phyloP scores from a whole-genome alignment of 768 basidiomycete genomes.

The Mycena rebaudengoi region DNA sequence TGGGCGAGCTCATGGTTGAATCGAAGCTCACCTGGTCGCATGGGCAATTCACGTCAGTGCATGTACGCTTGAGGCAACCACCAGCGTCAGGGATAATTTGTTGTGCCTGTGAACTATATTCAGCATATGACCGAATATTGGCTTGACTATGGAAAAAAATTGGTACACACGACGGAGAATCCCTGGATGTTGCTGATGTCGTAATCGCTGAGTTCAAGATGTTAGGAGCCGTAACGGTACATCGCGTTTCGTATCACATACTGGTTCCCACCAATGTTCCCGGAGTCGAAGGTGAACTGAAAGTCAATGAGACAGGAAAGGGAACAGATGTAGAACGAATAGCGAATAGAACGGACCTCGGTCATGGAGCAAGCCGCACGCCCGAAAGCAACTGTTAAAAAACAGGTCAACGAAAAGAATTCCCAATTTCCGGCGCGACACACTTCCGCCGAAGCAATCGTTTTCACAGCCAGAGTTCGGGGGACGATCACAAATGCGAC shows the following conservation, averaged over 20 bases:
- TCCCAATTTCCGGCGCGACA: not conserved
- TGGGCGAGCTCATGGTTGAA: no score
- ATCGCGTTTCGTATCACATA: not conserved
- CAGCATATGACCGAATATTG: not conserved
- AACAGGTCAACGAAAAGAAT: not conserved
- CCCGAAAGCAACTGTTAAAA: slow-evolving; percentile 11
- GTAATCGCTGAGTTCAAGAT: slow-evolving; percentile 24
- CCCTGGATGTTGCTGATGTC: slow-evolving; percentile 27
- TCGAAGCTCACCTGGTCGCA: slow-evolving; percentile 16
- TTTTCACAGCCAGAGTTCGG: slow-evolving; percentile 18
- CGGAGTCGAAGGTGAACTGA: slow-evolving; percentile 9
- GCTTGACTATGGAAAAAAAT: not conserved
- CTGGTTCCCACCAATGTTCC: slow-evolving; percentile 9
- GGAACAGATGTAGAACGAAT: no score
- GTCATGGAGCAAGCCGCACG: slow-evolving; percentile 17
- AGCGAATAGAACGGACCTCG: not conserved
- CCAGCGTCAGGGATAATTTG: slow-evolving; percentile 10
- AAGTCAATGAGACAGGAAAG: not conserved
- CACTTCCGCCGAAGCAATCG: slow-evolving; percentile 20
- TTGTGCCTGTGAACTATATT: slow-evolving; percentile 11
- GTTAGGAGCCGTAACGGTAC: no score
- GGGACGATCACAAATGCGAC: slow-evolving; percentile 15
- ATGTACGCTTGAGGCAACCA: slow-evolving; percentile 1
- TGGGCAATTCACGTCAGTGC: slow-evolving; percentile 14
- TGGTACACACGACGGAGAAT: slow-evolving; percentile 10